A percentile compares a stretch with the other conserved stretches of the same genome.
Evolutionary conservation across 306 rosid species (phyloP).

Genomic region (Mucuna pruriens): DNA sequence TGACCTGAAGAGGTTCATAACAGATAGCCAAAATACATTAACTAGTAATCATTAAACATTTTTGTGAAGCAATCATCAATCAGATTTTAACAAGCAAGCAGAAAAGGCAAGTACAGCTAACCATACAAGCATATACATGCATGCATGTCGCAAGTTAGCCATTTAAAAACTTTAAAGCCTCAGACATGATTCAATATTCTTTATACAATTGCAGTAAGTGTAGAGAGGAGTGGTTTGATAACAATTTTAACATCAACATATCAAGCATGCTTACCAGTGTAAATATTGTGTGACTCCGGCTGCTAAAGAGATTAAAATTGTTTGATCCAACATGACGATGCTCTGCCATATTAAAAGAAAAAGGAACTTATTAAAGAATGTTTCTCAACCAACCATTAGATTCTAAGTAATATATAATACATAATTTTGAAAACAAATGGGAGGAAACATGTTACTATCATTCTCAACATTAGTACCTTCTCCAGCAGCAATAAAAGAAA

Average conservation of each 20-base stretch:
- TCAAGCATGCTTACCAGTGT: slow-evolving; percentile 73
- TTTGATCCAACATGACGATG: slow-evolving; percentile 99
- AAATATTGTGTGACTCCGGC: slow-evolving; percentile 99
- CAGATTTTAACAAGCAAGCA: slow-evolving; percentile 13
- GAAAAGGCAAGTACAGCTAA: slow-evolving; percentile 26
- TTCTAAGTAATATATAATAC: background rate
- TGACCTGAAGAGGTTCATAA: background rate
- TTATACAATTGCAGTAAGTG: background rate
- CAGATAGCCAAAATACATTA: slow-evolving; percentile 26
- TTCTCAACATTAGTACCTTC: slow-evolving; percentile 67
- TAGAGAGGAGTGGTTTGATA: slow-evolving; percentile 15
- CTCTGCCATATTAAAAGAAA: slow-evolving; percentile 59
- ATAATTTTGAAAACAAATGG: background rate
- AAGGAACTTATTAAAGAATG: slow-evolving; percentile 11
- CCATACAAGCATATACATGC: background rate
- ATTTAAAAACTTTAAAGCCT: slow-evolving; percentile 27
- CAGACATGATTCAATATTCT: background rate
- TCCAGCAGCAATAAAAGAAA: slow-evolving; percentile 99
- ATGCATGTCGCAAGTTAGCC: slow-evolving; percentile 1
- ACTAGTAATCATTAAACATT: background rate
- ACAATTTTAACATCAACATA: slow-evolving; percentile 17
- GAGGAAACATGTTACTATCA: slow-evolving; percentile 22
- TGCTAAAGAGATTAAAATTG: slow-evolving; percentile 95
- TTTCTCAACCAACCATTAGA: slow-evolving; percentile 7
- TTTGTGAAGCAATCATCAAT: slow-evolving; percentile 5